Percentiles rank a stretch among this genome's conserved stretches.
Evolutionary conservation across 2,329 filamentous ascomycete genomes (phyloP).

Genomic region (Monosporascus cannonballus): DNA sequence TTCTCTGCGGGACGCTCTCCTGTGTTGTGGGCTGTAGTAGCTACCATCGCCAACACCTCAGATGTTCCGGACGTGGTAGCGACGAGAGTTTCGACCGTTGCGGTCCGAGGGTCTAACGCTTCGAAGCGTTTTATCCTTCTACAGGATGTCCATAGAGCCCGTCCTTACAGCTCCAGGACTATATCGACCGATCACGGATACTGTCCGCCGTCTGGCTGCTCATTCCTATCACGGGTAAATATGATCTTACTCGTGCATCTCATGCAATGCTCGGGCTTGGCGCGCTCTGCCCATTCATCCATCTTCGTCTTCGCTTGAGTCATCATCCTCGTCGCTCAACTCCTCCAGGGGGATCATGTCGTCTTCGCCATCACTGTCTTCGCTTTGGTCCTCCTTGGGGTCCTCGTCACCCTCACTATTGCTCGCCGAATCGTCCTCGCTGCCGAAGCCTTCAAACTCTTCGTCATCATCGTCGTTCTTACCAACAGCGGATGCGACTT

Average conservation of each 20-base stretch:
- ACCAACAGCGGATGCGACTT: constrained; percentile 19
- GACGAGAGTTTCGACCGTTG: background rate
- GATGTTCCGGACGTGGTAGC: background rate
- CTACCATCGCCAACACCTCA: background rate
- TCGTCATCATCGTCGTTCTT: constrained; percentile 30
- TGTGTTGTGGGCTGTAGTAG: background rate
- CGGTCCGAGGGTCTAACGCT: background rate
- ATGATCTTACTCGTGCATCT: background rate
- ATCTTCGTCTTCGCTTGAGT: constrained; percentile 26
- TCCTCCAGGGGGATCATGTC: constrained; percentile 40
- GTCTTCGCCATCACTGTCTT: constrained; percentile 36
- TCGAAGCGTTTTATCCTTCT: background rate
- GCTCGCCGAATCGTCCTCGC: constrained; percentile 30
- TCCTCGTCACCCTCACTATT: constrained; percentile 20
- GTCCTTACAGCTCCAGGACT: background rate
- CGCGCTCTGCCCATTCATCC: constrained; percentile 35
- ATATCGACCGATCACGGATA: background rate
- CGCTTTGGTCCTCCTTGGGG: constrained; percentile 25
- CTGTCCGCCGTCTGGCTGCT: background rate
- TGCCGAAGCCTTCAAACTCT: constrained; percentile 44
- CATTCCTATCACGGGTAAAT: background rate
- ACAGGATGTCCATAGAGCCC: background rate
- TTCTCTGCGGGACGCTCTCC: background rate
- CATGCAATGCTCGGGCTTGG: constrained; percentile 28
- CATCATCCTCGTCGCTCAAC: constrained; percentile 23